Conservation (phyloP, 129 eudicot genomes). For the Artemisia tridentata region DNA sequence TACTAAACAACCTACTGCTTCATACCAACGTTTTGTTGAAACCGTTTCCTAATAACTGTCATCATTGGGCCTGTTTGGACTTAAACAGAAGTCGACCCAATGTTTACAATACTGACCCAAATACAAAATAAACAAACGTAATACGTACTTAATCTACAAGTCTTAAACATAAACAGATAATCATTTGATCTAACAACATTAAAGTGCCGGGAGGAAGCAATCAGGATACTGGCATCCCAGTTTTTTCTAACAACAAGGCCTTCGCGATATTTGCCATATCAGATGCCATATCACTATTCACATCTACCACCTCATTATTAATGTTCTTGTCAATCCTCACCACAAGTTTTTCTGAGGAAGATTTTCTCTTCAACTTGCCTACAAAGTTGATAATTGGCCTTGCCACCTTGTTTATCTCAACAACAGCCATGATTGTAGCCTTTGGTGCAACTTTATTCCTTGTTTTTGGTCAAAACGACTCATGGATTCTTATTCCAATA, state of each 20-base stretch:
- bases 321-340: constrained; percentile 22
- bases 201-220: constrained; percentile 29
- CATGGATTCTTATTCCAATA: constrained; percentile 20
- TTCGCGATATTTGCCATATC: constrained; percentile 6
- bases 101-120: too few species aligned
- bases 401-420: constrained; percentile 18
- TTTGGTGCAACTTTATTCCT: constrained; percentile 20
- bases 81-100: too few species aligned
- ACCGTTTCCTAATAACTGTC: too few species aligned
- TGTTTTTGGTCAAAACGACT: constrained; percentile 2
- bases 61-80: too few species aligned
- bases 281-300: constrained; percentile 14
- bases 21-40: too few species aligned
- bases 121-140: too few species aligned
- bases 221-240: constrained; percentile 4
- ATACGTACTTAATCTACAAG: too few species aligned
- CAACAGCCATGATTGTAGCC: constrained; percentile 23
- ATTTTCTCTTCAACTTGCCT: constrained; percentile 17
- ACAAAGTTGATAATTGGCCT: constrained; percentile 14
- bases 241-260: not conserved
- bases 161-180: too few species aligned
- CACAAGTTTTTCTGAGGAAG: constrained; percentile 6
- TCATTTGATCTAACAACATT: too few species aligned
- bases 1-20: too few species aligned
- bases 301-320: constrained; percentile 16